Evolutionary conservation across 345 rosid genomes (phyloP).

Genomic region (Corymbia maculata): DNA sequence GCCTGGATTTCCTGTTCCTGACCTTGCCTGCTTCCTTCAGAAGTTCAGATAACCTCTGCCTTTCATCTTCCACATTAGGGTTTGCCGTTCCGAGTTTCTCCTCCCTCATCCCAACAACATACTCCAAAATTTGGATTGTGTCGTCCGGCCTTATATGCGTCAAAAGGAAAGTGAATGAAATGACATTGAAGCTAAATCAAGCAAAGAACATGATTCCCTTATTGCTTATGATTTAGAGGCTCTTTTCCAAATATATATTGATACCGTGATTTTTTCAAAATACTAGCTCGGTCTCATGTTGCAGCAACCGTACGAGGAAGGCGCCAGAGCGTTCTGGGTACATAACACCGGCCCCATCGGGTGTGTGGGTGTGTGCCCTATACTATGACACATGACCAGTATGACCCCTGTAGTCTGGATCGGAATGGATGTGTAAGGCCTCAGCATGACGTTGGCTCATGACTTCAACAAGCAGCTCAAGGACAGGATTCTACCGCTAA

Average conservation of each 20-base stretch:
- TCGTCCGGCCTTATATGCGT: conserved; percentile 51
- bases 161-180: background rate
- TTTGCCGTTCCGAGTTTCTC: conserved; percentile 96
- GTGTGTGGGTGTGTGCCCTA: conserved; percentile 76
- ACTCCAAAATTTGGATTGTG: conserved; percentile 81
- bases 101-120: conserved; percentile 83
- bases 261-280: background rate
- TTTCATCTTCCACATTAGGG: conserved; percentile 85
- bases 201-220: too few species aligned
- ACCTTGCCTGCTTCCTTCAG: conserved; percentile 87
- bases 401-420: conserved; percentile 27
- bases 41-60: conserved; percentile 56
- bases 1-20: conserved; percentile 58
- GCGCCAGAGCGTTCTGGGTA: conserved; percentile 72
- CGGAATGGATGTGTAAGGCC: conserved; percentile 43
- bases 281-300: background rate
- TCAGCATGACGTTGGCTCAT: conserved; percentile 41
- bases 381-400: conserved; percentile 8
- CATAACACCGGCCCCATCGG: conserved; percentile 67
- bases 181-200: background rate
- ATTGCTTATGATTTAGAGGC: too few species aligned
- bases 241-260: too few species aligned
- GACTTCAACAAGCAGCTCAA: conserved; percentile 60
- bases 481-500: conserved; percentile 23
- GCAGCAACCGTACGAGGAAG: conserved; percentile 51